A percentile compares a stretch with the other conserved stretches of the same genome.
Conservation (phyloP, 768 basidiomycete species). For the Trametes cubensis region DNA sequence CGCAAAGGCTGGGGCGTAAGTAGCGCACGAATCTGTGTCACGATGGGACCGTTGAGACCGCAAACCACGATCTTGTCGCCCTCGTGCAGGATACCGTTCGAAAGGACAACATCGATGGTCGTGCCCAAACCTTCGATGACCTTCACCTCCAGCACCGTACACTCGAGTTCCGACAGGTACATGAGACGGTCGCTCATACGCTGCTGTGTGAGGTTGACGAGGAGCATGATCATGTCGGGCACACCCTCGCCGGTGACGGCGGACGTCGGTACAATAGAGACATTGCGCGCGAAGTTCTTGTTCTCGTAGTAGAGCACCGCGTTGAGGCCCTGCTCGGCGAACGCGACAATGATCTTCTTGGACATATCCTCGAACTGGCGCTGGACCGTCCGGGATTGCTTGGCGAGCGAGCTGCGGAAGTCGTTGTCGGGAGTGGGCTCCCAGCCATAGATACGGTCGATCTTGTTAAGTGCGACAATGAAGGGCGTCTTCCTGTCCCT, state of each 20-base stretch:
- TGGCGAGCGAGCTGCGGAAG: conserved; percentile 87
- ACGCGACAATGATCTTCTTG: conserved; percentile 82
- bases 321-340: conserved; percentile 98
- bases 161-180: conserved; percentile 97
- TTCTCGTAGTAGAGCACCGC: conserved; percentile 96
- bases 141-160: conserved; percentile 98
- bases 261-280: conserved; percentile 96
- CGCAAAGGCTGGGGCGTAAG: conserved; percentile 95
- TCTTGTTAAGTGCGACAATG: conserved; percentile 99
- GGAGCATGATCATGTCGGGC: conserved; percentile 99
- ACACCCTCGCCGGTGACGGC: conserved; percentile 98
- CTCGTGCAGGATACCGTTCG: conserved; percentile 90
- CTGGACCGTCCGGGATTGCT: conserved; percentile 77
- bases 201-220: conserved; percentile 96
- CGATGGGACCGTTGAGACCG: conserved; percentile 95
- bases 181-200: conserved; percentile 97
- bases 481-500: conserved; percentile 96
- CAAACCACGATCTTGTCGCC: conserved; percentile 95
- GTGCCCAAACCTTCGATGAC: conserved; percentile 97
- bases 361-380: conserved; percentile 93
- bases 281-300: conserved; percentile 90
- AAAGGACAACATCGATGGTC: conserved; percentile 94
- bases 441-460: conserved; percentile 98
- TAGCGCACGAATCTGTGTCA: conserved; percentile 91
- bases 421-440: conserved; percentile 87